Base-by-base conservation (phyloP, 2,329 filamentous ascomycete species). In the Dactylella cylindrospora region DNA sequence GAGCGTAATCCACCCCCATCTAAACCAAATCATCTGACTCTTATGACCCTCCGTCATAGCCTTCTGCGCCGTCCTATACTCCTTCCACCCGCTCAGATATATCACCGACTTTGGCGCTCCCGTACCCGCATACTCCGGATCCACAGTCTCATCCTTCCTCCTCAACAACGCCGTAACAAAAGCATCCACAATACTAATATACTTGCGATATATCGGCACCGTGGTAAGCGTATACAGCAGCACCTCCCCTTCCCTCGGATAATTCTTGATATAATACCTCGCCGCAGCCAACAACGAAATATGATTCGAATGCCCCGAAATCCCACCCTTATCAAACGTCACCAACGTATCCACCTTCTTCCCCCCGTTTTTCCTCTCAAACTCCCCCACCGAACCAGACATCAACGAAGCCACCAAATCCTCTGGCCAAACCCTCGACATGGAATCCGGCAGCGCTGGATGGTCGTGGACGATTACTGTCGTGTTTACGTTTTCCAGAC, bases 1-100 rank as follows among this genome's bases (percentile, higher is more conserved):
- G 54, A 95, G 72, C 0, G 82, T 79, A 70, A 98, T 95, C 90
- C 90, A 98, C 2, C 90, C 88, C 81, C 90, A 97, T 5, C 93
- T 82, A 71, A 97, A 98, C 93, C 93, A 98, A 29, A 88, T 82
- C 93, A 98, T 98, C 79, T 98, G 93, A 73, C 90, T 96, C 74
- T 83, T 78, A 76, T 98, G 93, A 22, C 88, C 91, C 50, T 80
- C 79, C 1, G 87, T 90, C 93, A 98, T 98, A 25, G 93, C 90
- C 50, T 76, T 79, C 76, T 90, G 85, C 5, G 88, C 91, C 23
- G 78, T 80, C 65, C 84, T 77, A 66, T 85, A 82, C 51, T 79
- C 78, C 3, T 74, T 71, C 12, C 89, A 77, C 6, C 80, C 79
- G 73, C 80, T 94, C 62, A 91, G 77, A 70, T 85, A 90, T 28